These are phyloP conservation scores for Dendrobium nobile DNA, from an alignment of 106 monocot species.

Conservation along the genomic window DNA sequence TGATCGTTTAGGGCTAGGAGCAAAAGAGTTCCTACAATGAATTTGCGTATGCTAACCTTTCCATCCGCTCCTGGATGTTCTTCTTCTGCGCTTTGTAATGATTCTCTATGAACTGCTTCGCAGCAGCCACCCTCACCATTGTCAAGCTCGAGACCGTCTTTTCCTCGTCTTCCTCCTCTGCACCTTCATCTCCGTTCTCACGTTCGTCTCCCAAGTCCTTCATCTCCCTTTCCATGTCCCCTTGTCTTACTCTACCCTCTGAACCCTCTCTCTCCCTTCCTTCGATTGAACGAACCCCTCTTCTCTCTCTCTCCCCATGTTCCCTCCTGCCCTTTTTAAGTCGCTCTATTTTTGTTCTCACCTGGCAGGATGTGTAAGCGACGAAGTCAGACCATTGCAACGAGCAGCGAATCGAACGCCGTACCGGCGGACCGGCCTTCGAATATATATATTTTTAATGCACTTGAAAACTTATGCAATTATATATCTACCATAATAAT, in stretches of 20 bases:
- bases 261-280: background rate
- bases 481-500: background rate
- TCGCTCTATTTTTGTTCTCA: background rate
- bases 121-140: conserved; percentile 65
- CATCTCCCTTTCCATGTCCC: conserved; percentile 13
- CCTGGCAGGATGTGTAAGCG: background rate
- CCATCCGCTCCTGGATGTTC: conserved; percentile 64
- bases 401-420: background rate
- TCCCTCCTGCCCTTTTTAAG: too few relatives aligned
- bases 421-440: background rate
- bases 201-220: conserved; percentile 12
- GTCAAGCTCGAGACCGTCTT: conserved; percentile 49
- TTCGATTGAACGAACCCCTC: background rate
- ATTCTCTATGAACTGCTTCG: conserved; percentile 72
- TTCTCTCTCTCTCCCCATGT: background rate
- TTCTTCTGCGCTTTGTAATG: conserved; percentile 72
- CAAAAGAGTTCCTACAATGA: background rate
- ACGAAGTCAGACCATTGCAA: conserved; percentile 5
- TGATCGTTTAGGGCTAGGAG: background rate
- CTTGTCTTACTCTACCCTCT: background rate
- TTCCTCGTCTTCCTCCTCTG: conserved; percentile 27
- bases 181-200: background rate
- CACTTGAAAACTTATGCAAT: background rate
- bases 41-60: conserved; percentile 29
- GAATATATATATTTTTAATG: background rate